Evolutionary conservation across 441 rosid genomes (phyloP), one percentile per base, ranked within the genome.

Genomic region (Euphorbia schlechtendalii): DNA sequence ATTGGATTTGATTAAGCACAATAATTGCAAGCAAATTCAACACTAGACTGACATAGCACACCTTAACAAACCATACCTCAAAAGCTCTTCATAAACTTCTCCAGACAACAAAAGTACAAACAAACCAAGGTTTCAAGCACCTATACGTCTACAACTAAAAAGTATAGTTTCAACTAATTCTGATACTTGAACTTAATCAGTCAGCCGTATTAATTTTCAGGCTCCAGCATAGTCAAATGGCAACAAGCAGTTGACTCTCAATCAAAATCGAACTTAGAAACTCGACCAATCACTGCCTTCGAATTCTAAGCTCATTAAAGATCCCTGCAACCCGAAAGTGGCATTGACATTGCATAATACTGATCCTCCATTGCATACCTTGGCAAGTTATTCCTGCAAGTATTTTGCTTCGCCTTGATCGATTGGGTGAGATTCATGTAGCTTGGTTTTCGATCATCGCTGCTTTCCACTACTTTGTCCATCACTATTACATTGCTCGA

Each of bases 211-310:
- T 4, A 28, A 28, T 65, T n/a, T 71, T 53, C 49, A 74, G 56
- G 68, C 71, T 66, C 67, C 68, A 56, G 59, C 17, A 1, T 59
- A 34, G 61, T 62, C 51, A 56, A 48, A 72, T 71, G 69, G 72
- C 90, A 85, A 86, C 89, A 77, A 80, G 91, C 66, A 65, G 89
- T 86, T 86, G 89, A 77, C 79, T 64, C 57, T 34, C 73, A 48
- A 22, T 21, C 9, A 34, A 46, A 24, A 48, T 7, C 49, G 30
- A 36, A 62, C 21, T 36, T 41, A n/a, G n/a, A 3, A 41, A 41
- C 45, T 41, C 12, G 10, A 9, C 69, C 56, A 60, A 58, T 71
- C 57, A 61, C 56, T 61, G 54, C 56, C 56, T 18, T 20, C 25
- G 70, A 52, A 68, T 71, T 67, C 67, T 75, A 1, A 41, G 58